These are phyloP conservation scores for Amborella trichopoda DNA, from an alignment of 164 flowering plant genomes.

Conservation along the genomic window DNA sequence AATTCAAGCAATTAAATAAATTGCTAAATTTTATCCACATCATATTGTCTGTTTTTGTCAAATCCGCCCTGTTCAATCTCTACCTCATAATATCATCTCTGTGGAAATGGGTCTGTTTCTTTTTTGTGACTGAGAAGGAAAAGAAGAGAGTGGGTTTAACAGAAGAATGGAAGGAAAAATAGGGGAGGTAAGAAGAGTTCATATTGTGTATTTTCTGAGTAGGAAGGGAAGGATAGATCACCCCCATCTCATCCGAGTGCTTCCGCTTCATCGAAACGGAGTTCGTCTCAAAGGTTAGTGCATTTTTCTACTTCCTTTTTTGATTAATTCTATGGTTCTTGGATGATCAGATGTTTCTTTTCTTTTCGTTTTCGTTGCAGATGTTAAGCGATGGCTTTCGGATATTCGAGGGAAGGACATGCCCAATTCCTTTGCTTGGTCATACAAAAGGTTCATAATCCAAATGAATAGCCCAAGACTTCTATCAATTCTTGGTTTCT, in stretches of 20 bases:
- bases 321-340: background rate
- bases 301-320: background rate
- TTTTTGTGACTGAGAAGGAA: too few species aligned
- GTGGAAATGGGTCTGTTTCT: too few species aligned
- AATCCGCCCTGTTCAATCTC: too few species aligned
- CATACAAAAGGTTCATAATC: constrained; percentile 49
- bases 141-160: too few species aligned
- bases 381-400: constrained; percentile 75
- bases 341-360: background rate
- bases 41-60: too few species aligned
- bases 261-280: constrained; percentile 33
- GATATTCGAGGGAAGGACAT: constrained; percentile 67
- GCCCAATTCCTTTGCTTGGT: constrained; percentile 75
- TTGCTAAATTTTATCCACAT: too few species aligned
- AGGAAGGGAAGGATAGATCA: constrained; percentile 54
- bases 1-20: too few species aligned
- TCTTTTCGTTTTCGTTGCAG: constrained; percentile 12
- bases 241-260: constrained; percentile 72
- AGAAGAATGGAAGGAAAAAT: too few species aligned
- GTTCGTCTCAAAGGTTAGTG: constrained; percentile 44
- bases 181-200: constrained; percentile 45
- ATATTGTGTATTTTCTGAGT: constrained; percentile 56
- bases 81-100: too few species aligned
- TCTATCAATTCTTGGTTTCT: background rate
- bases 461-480: background rate